Evolutionary conservation across 139 green algal species (phyloP), one percentile per base, ranked within the genome.

Genomic region (Tetradesmus obliquus): DNA sequence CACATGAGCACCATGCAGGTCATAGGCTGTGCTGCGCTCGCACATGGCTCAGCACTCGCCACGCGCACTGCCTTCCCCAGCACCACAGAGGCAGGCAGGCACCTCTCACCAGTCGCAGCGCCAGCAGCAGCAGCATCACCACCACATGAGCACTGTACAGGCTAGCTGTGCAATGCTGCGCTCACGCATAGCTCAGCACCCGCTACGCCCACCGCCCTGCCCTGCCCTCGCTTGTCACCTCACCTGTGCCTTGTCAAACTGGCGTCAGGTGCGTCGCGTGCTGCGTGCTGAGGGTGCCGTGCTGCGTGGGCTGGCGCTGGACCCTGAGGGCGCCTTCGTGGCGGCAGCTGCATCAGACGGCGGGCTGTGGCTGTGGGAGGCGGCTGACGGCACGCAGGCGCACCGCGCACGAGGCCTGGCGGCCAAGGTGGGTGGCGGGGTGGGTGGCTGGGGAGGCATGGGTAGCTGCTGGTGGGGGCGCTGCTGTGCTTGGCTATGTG

Each of bases 301-400:
- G 79, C 95, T 96, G 2, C 92, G 95, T 17, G 94, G 93, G 32
- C n/a, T 99, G 57, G 95, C 96, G 5, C 98, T 95, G 88, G 97
- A 99, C 87, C 97, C 97, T 3, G 96, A 97, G 57, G 94, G 96
- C 86, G 93, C 74, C 22, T 98, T 96, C 81, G 79, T 99, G 55
- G 97, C 95, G 3, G 93, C 93, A 57, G 72, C 93, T 2, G 90
- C 88, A 20, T 94, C 93, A 0, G 94, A 97, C 66, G 97, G 97
- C 51, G 93, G 57, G 0, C 87, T 99, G 45, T 62, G 89, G 3
- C 86, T 98, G 58, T 98, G 95, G 94, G 91, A 97, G 72, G 19
- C 89, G 95, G 4, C 66, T 90, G 8, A 55, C 55, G 45, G 91
- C 22, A n/a, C 94, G 92, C 54, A 80, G 87, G 80, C 88, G 84